Evolutionary conservation across 768 basidiomycete genomes (phyloP).

Genomic region (Tephrocybe sp.): DNA sequence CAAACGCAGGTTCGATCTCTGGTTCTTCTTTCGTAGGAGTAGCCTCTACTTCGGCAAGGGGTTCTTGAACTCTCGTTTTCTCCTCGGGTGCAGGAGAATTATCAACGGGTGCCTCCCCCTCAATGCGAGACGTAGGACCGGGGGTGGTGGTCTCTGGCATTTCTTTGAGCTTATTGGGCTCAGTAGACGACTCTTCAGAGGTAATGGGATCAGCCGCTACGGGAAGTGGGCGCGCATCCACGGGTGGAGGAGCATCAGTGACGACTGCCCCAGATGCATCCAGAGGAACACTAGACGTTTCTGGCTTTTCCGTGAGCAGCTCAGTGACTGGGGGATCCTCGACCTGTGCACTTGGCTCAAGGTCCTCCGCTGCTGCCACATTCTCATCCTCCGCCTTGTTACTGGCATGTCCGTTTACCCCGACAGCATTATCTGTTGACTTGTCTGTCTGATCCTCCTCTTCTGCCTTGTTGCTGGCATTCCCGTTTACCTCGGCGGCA

Average conservation of each 20-base stretch:
- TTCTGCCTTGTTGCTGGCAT: conserved; percentile 4
- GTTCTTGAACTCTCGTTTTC: too few relatives aligned
- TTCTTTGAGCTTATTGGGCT: not conserved
- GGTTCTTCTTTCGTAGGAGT: too few relatives aligned
- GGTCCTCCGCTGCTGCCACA: not conserved
- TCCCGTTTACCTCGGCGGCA: not conserved
- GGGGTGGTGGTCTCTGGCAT: conserved; percentile 6
- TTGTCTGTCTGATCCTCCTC: too few relatives aligned
- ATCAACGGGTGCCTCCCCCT: conserved; percentile 8
- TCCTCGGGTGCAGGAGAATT: conserved; percentile 5
- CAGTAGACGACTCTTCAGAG: not conserved
- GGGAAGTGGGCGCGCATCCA: not conserved
- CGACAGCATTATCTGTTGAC: not conserved
- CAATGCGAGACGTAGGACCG: conserved; percentile 5
- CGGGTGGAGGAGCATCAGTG: not conserved
- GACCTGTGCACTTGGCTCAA: not conserved
- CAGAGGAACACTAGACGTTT: not conserved
- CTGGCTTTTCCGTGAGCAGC: not conserved
- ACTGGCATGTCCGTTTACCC: conserved; percentile 1
- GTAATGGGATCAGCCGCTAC: not conserved
- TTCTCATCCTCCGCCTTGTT: conserved; percentile 3
- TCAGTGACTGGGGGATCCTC: not conserved
- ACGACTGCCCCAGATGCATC: not conserved
- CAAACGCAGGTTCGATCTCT: too few relatives aligned
- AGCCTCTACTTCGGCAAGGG: too few relatives aligned